Evolutionary conservation across 108 stramenopile genomes (phyloP).

Genomic region (Cylindrotheca fusiformis): DNA sequence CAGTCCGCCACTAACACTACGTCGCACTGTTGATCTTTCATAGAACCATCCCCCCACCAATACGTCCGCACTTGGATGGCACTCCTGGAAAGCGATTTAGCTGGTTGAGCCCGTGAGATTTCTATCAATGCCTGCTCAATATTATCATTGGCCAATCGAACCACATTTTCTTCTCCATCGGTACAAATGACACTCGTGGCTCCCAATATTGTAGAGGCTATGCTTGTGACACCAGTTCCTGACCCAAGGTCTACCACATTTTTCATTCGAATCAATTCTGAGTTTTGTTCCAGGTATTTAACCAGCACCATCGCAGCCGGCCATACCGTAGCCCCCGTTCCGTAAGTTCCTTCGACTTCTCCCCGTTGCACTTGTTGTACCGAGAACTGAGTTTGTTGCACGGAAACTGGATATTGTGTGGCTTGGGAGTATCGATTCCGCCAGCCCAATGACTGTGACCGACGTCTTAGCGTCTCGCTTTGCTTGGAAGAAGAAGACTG

Average conservation of each 20-base stretch:
- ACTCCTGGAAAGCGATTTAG: conserved; percentile 16
- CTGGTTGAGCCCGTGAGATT: neutral
- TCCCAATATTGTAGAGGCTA: conserved; percentile 76
- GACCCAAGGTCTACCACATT: conserved; percentile 74
- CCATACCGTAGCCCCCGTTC: conserved; percentile 93
- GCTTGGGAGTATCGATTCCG: conserved; percentile 69
- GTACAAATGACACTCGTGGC: conserved; percentile 68
- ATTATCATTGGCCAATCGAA: conserved; percentile 65
- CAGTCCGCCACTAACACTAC: conserved; percentile 82
- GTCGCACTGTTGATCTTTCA: conserved; percentile 40
- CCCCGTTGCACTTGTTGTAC: conserved; percentile 76
- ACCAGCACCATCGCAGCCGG: conserved; percentile 83
- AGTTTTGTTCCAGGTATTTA: conserved; percentile 68
- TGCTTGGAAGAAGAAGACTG: conserved; percentile 1
- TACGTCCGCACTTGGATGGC: conserved; percentile 45
- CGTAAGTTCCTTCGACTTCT: conserved; percentile 81
- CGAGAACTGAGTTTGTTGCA: conserved; percentile 26
- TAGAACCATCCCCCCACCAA: conserved; percentile 62
- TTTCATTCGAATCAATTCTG: conserved; percentile 32
- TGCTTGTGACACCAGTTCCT: conserved; percentile 78
- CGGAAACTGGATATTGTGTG: conserved; percentile 48
- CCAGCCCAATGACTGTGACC: conserved; percentile 55
- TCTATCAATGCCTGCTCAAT: conserved; percentile 25
- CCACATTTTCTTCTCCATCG: conserved; percentile 74
- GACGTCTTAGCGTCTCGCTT: conserved; percentile 26